Evolutionary conservation across 495 filamentous ascomycete genomes (phyloP).

Genomic region (Trichocladium uniseriatum): DNA sequence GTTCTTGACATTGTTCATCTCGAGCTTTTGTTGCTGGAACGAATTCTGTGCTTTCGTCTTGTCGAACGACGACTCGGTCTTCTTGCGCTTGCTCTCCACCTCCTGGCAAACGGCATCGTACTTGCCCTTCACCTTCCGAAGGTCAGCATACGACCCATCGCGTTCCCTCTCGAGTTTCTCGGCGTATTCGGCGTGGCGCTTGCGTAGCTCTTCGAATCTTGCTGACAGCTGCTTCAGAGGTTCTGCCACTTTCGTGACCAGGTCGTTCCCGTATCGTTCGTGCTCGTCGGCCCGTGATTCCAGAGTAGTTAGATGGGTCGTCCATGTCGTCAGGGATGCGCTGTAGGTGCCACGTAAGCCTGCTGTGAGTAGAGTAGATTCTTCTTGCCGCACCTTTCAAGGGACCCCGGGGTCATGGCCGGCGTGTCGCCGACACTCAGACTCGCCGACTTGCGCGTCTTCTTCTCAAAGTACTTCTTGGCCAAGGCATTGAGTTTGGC

Average conservation of each 20-base stretch:
- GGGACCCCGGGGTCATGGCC: slow-evolving; percentile 83
- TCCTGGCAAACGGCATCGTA: slow-evolving; percentile 91
- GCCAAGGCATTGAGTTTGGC: slow-evolving; percentile 75
- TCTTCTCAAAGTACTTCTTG: slow-evolving; percentile 95
- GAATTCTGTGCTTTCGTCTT: slow-evolving; percentile 78
- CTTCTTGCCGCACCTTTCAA: slow-evolving; percentile 59
- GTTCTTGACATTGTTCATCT: slow-evolving; percentile 98
- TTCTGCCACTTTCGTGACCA: slow-evolving; percentile 71
- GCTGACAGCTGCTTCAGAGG: slow-evolving; percentile 61
- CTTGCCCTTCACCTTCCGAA: slow-evolving; percentile 84
- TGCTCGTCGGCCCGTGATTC: slow-evolving; percentile 85
- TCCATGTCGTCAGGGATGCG: slow-evolving; percentile 94
- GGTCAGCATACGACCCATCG: slow-evolving; percentile 69
- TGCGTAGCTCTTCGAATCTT: slow-evolving; percentile 86
- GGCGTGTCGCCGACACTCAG: slow-evolving; percentile 93
- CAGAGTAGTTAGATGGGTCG: slow-evolving; percentile 79
- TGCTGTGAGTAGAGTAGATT: neutral
- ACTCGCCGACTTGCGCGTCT: slow-evolving; percentile 76
- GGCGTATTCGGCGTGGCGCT: slow-evolving; percentile 82
- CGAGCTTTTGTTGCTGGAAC: slow-evolving; percentile 79
- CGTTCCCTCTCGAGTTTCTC: slow-evolving; percentile 81
- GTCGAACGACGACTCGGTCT: slow-evolving; percentile 82
- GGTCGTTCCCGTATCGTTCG: slow-evolving; percentile 67
- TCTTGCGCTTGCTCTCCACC: slow-evolving; percentile 89
- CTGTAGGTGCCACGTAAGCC: slow-evolving; percentile 26